These are phyloP conservation scores for Globisporangium paroecandrum DNA, from an alignment of 352 stramenopile species.

Conservation along the genomic window DNA sequence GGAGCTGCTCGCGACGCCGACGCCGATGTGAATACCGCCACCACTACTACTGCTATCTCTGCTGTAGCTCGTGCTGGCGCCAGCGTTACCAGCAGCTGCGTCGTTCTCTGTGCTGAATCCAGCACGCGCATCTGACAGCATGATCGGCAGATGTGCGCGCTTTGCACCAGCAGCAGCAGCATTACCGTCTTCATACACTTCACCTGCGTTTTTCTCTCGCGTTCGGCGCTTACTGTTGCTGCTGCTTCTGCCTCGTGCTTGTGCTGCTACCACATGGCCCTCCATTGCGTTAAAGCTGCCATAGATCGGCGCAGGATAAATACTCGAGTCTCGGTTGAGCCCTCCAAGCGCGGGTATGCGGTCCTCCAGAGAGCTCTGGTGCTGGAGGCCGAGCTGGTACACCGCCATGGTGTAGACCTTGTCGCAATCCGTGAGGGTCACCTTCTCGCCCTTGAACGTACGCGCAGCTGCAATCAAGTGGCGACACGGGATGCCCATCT, in stretches of 20 bases:
- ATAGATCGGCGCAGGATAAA: conserved; percentile 13
- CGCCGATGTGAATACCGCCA: background rate
- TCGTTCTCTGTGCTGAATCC: background rate
- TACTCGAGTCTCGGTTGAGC: conserved; percentile 19
- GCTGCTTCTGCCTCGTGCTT: background rate
- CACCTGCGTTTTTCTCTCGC: background rate
- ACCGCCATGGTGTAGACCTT: conserved; percentile 64
- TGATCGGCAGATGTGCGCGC: background rate
- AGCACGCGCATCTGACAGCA: background rate
- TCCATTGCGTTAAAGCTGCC: background rate
- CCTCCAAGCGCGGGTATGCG: conserved; percentile 13
- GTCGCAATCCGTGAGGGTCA: conserved; percentile 61
- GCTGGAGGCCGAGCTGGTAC: conserved; percentile 27
- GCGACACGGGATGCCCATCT: conserved; percentile 72
- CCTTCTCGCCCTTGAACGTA: conserved; percentile 54
- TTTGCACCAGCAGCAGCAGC: background rate
- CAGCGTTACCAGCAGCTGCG: background rate
- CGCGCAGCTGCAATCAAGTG: conserved; percentile 70
- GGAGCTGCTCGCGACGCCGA: background rate
- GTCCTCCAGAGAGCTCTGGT: conserved; percentile 10
- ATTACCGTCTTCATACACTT: background rate
- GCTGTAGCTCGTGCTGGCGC: background rate
- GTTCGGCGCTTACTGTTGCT: background rate
- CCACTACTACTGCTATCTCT: background rate
- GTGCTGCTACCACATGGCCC: background rate